phyloP scores from a whole-genome alignment of 2,329 filamentous ascomycete species.

The Claviceps humidiphila region DNA sequence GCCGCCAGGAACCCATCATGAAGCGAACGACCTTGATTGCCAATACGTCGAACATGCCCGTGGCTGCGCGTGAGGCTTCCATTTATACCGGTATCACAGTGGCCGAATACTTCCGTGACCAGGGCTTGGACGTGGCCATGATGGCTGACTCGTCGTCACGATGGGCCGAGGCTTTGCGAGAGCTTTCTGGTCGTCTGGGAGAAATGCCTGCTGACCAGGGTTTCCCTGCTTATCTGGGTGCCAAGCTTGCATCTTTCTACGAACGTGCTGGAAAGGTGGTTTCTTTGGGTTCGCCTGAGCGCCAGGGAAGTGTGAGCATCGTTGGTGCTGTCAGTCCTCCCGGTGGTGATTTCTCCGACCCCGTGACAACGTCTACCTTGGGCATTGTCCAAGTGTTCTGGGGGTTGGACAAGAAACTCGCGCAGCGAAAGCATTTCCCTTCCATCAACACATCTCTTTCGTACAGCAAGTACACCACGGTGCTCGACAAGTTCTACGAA shows the following conservation, averaged over 20 bases:
- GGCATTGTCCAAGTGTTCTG: conserved; percentile 99
- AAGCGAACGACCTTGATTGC: conserved; percentile 97
- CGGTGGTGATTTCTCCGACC: conserved; percentile 98
- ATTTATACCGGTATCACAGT: conserved; percentile 96
- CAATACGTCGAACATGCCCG: conserved; percentile 99
- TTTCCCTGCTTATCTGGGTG: conserved; percentile 94
- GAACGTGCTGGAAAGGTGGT: conserved; percentile 86
- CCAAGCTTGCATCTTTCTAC: conserved; percentile 98
- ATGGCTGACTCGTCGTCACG: conserved; percentile 98
- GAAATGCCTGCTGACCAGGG: conserved; percentile 99
- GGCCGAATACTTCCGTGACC: conserved; percentile 92
- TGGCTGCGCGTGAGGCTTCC: conserved; percentile 93
- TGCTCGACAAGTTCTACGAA: conserved; percentile 87
- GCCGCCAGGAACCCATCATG: conserved; percentile 97
- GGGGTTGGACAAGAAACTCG: conserved; percentile 99
- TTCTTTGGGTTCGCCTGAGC: conserved; percentile 76
- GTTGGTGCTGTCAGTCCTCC: conserved; percentile 95
- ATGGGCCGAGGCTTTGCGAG: conserved; percentile 97
- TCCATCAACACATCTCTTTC: conserved; percentile 91
- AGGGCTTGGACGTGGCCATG: conserved; percentile 96
- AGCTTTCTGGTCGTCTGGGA: conserved; percentile 94
- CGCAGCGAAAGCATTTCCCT: conserved; percentile 97
- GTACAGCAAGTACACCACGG: conserved; percentile 90
- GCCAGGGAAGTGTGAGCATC: conserved; percentile 87
- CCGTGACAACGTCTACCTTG: conserved; percentile 84